phyloP scores from a whole-genome alignment of 2,329 filamentous ascomycete species.

The Diaporthe ampelina region DNA sequence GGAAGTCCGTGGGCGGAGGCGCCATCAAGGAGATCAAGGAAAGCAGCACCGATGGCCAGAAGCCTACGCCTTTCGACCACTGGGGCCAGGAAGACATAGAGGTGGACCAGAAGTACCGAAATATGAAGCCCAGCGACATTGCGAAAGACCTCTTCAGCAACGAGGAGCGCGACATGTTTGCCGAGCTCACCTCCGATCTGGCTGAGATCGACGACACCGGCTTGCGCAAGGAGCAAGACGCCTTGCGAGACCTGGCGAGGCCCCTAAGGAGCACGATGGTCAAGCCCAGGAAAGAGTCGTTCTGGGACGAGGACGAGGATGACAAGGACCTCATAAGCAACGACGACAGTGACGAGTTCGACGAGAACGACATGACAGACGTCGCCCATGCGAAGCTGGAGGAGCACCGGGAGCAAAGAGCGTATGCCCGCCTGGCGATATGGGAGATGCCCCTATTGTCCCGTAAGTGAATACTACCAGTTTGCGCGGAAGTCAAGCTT shows the following conservation, averaged over 20 bases:
- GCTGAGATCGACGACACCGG: conserved; percentile 42
- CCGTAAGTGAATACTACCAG: conserved; percentile 69
- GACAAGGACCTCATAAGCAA: conserved; percentile 63
- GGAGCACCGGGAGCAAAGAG: conserved; percentile 86
- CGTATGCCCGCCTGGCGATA: conserved; percentile 87
- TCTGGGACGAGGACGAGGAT: conserved; percentile 65
- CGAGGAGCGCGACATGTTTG: conserved; percentile 27
- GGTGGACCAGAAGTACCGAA: conserved; percentile 34
- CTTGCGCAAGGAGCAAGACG: conserved; percentile 42
- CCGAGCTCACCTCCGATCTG: conserved; percentile 31
- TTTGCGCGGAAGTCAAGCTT: background rate
- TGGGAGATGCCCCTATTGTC: conserved; percentile 96
- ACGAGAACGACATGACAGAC: conserved; percentile 86
- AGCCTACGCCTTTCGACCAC: conserved; percentile 39
- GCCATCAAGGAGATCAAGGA: conserved; percentile 40
- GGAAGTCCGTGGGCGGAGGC: conserved; percentile 45
- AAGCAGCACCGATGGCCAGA: conserved; percentile 32
- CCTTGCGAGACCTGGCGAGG: conserved; percentile 28
- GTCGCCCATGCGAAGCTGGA: conserved; percentile 90
- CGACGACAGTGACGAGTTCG: conserved; percentile 70
- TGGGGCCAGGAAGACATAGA: conserved; percentile 44
- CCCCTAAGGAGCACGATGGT: conserved; percentile 43
- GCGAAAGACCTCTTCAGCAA: conserved; percentile 30
- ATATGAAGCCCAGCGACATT: conserved; percentile 38
- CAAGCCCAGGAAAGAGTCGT: conserved; percentile 52